These are phyloP conservation scores for Neonectria hederae DNA, from an alignment of 2,329 filamentous ascomycete genomes.

Conservation along the genomic window DNA sequence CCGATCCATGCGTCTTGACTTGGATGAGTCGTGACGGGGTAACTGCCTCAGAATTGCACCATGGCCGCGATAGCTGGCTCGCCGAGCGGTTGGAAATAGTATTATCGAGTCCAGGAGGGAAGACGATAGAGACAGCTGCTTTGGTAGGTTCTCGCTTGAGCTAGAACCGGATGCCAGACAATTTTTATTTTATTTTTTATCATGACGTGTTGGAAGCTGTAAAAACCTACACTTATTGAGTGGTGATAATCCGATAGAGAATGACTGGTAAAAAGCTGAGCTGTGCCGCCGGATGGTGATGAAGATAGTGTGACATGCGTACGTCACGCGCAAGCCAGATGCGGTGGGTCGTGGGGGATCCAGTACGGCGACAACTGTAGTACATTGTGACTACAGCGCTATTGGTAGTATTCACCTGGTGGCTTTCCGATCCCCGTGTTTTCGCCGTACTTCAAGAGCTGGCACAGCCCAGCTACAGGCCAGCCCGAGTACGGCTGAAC, in stretches of 20 bases:
- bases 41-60: slow-evolving; percentile 13
- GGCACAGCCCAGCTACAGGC: slow-evolving; percentile 6
- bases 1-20: neutral
- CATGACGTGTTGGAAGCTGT: neutral
- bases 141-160: too few relatives aligned
- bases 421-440: slow-evolving; percentile 10
- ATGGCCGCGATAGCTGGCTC: neutral
- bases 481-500: neutral
- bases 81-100: neutral
- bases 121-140: neutral
- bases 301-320: slow-evolving; percentile 9
- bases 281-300: neutral
- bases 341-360: neutral
- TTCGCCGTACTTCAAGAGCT: slow-evolving; percentile 6
- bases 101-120: neutral
- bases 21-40: neutral
- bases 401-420: neutral
- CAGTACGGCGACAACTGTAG: neutral
- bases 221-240: neutral
- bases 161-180: neutral
- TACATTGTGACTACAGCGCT: neutral
- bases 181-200: too few relatives aligned
- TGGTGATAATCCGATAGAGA: neutral
- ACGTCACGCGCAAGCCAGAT: slow-evolving; percentile 21
- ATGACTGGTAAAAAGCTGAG: neutral